Evolutionary conservation across 257 asterid genomes (phyloP).

Genomic region (Agastache rugosa): DNA sequence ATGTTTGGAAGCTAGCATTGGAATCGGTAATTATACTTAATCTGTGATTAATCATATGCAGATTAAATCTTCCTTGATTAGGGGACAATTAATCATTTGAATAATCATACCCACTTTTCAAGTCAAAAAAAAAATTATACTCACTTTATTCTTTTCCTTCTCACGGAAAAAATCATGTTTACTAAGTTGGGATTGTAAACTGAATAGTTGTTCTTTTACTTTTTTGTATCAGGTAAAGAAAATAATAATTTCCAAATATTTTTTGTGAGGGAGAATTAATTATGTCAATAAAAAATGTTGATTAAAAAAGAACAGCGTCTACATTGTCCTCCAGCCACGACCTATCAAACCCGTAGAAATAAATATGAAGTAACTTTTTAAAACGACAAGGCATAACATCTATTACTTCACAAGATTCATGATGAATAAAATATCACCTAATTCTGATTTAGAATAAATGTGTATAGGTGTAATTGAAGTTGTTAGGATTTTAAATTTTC

Average conservation of each 20-base stretch:
- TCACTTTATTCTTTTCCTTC: slow-evolving; percentile 35
- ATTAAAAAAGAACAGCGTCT: too few relatives aligned
- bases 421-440: neutral
- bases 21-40: neutral
- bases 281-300: too few relatives aligned
- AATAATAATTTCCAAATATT: too few relatives aligned
- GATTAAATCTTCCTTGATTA: slow-evolving; percentile 34
- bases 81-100: slow-evolving; percentile 36
- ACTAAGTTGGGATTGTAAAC: slow-evolving; percentile 27
- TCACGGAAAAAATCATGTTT: slow-evolving; percentile 15
- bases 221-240: neutral
- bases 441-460: slow-evolving; percentile 2
- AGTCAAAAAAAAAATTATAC: too few relatives aligned
- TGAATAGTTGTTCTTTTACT: neutral
- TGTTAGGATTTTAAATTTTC: neutral
- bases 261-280: neutral
- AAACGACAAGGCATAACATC: neutral
- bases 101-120: slow-evolving; percentile 36
- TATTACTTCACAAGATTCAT: neutral
- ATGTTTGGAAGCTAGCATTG: neutral
- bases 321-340: too few relatives aligned
- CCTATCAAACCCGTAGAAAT: too few relatives aligned
- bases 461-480: slow-evolving; percentile 15
- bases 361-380: neutral
- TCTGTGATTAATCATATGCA: neutral